Base-by-base conservation (phyloP, 2,329 filamentous ascomycete genomes). In the Pseudogymnoascus sp. region DNA sequence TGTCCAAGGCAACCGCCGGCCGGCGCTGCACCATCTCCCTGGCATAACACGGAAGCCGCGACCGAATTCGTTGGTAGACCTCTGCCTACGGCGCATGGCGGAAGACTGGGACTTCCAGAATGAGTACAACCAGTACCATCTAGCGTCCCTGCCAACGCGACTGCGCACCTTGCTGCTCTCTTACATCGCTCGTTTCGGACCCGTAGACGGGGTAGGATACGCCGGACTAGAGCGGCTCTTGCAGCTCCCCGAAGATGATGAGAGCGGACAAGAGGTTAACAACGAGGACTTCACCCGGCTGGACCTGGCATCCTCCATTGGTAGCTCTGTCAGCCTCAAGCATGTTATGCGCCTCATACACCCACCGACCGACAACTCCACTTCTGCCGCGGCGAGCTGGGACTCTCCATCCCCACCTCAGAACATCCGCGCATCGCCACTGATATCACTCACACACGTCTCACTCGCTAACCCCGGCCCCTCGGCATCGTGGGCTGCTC, bases 401-500 rank as follows among this genome's bases (percentile, higher is more conserved):
- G 71, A 72, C 23, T 19, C 62, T 8, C 58, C 69, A 31, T 66
- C 35, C 16, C 64, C 69, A 14, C 63, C 66, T 16, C 58, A 38
- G 21, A 66, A 61, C 16, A 59, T 70, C 2, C 67, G 65, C 11
- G 60, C 69, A 4, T 55, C 49, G 29, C 62, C 63, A 3, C 65
- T 87, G 41, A 83, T 83, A 8, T 81, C 81, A 64, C 75, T 87
- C 11, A 86, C 83, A 0, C 83, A 86, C 66, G 75, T 87, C 7
- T 86, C 83, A 1, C 78, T 87, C 2, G 82, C 83, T 3, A 68
- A 69, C 38, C 72, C 73, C 35, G 43, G 65, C 12, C 62, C 63
- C 5, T 70, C 71, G 5, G 76, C 78, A 14, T 85, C 83, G 0
- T 87, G 84, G 85, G 81, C 78, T 58, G 82, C 84, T 37, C 77